A percentile compares a stretch with the other conserved stretches of the same genome.
Conservation (phyloP, 768 basidiomycete species). For the Rhizopogon vinicolor region DNA sequence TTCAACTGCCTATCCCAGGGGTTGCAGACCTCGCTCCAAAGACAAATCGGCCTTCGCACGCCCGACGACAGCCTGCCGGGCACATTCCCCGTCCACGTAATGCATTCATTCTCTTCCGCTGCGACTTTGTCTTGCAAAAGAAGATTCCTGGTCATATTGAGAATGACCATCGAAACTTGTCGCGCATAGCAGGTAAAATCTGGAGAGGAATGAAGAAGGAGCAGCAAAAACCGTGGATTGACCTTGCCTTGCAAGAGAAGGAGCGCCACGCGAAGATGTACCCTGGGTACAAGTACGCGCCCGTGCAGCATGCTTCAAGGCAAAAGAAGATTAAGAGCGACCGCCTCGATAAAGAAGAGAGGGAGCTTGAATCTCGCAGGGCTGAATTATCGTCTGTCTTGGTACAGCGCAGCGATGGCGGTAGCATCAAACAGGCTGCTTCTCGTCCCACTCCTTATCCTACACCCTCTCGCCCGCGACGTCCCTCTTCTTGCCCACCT, state of each 20-base stretch:
- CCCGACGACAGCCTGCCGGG: slow-evolving; percentile 40
- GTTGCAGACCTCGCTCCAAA: slow-evolving; percentile 5
- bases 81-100: slow-evolving; percentile 74
- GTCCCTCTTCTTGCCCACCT: slow-evolving; percentile 40
- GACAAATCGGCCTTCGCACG: slow-evolving; percentile 39
- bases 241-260: slow-evolving; percentile 47
- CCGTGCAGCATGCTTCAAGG: slow-evolving; percentile 16
- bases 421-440: slow-evolving; percentile 2
- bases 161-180: slow-evolving; percentile 65
- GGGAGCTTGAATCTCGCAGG: slow-evolving; percentile 8
- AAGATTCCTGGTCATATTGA: slow-evolving; percentile 51
- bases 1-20: slow-evolving; percentile 4
- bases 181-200: slow-evolving; percentile 58
- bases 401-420: background rate
- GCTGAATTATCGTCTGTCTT: background rate
- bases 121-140: slow-evolving; percentile 63
- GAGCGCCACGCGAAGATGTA: slow-evolving; percentile 33
- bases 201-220: slow-evolving; percentile 54
- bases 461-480: slow-evolving; percentile 18
- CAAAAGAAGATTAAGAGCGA: slow-evolving; percentile 14
- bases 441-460: slow-evolving; percentile 20
- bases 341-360: slow-evolving; percentile 1
- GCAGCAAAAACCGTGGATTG: slow-evolving; percentile 46
- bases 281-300: slow-evolving; percentile 42
- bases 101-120: slow-evolving; percentile 78